These are phyloP conservation scores for Acanthamoeba royreba DNA, from an alignment of 208 protist genomes.

Conservation along the genomic window DNA sequence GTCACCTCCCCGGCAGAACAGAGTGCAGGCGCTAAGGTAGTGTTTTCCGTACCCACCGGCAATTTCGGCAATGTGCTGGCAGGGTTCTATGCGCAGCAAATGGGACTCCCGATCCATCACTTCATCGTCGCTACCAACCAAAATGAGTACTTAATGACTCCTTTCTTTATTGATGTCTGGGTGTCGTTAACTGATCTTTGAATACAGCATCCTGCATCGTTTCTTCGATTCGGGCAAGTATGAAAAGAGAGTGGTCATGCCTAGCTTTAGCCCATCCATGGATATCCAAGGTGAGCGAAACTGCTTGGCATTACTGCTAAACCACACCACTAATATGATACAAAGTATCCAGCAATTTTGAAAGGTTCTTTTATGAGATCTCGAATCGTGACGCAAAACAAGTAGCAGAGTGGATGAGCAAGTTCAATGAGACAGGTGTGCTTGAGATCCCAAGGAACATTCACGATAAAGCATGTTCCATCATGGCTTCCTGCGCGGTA, in stretches of 20 bases:
- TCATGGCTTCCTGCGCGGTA: neutral
- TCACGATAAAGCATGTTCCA: neutral
- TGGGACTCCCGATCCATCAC: constrained; percentile 84
- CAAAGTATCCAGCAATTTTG: constrained; percentile 34
- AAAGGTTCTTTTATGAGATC: constrained; percentile 41
- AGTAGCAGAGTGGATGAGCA: neutral
- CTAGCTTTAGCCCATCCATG: constrained; percentile 44
- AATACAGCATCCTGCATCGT: neutral
- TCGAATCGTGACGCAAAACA: neutral
- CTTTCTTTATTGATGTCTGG: neutral
- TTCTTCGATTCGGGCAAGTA: constrained; percentile 32
- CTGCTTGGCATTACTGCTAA: neutral
- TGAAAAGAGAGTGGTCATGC: neutral
- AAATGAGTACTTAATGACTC: constrained; percentile 90
- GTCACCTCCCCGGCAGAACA: neutral
- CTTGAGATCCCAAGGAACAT: neutral
- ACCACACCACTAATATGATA: neutral
- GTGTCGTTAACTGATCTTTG: neutral
- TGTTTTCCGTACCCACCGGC: constrained; percentile 88
- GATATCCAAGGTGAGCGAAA: constrained; percentile 55
- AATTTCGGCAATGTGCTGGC: constrained; percentile 97
- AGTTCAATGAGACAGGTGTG: constrained; percentile 3
- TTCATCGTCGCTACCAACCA: constrained; percentile 93
- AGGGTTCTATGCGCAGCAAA: constrained; percentile 89
- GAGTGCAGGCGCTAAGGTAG: neutral